Evolutionary conservation across 805 yeast genomes (phyloP), one percentile per base, ranked within the genome.

Genomic region (Myxozyma neglecta): DNA sequence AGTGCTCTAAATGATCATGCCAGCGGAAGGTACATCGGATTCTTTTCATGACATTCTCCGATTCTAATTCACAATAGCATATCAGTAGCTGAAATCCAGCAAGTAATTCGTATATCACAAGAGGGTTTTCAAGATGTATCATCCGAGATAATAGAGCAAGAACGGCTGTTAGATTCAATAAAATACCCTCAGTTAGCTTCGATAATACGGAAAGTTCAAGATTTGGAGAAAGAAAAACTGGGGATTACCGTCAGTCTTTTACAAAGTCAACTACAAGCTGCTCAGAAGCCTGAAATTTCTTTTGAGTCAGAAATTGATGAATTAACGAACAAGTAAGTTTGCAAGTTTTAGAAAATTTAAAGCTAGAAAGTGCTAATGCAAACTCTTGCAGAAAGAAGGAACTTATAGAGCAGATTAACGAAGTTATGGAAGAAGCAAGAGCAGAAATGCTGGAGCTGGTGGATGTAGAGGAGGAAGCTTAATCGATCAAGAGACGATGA

Each of bases 71-170:
- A n/a, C 20, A 6, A 42, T n/a, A 63, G 67, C 18, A 59, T 64
- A 14, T 64, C 67, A 1, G 29, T 20, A 10, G 47, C 57, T 2
- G 59, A 64, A 37, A 64, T 64, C 11, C 52, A 50, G 34, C 67
- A 64, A 29, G 66, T 64, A 16, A 64, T 64, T n/a, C 44, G 60
- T 42, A 58, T 64, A 20, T 53, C 67, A 1, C 67, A 64, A 43
- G 67, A 64, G 47, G 67, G 67, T 4, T 64, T 64, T 39, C 66
- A 64, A 42, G 67, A 64, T 29, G 59, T 62, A 9, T 64, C 67
- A 18, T 29, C 48, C 43, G 66, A 61, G n/a, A 57, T 64, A 14
- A 14, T 60, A 18, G 39, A n/a, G 24, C 67, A 62, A 13, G 60
- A 61, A 32, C 53, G 46, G 35, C 48, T 57, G 29, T 34, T 64